Conservation (phyloP, 2,329 filamentous ascomycete species). For the Verticillium albo-atrum region DNA sequence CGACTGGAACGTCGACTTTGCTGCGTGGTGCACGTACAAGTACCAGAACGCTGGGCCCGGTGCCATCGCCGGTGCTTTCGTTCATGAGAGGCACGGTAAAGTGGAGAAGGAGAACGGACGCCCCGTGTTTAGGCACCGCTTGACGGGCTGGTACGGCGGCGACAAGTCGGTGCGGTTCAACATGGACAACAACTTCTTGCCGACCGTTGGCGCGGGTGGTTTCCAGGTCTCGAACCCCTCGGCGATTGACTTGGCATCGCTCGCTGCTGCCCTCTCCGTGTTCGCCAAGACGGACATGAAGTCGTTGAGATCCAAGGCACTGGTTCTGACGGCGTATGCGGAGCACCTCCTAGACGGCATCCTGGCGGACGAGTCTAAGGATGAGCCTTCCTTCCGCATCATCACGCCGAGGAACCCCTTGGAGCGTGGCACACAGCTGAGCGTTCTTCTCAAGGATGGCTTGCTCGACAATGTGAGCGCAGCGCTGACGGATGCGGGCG, state of each 20-base stretch:
- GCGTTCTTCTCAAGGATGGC: constrained; percentile 63
- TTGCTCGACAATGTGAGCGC: constrained; percentile 65
- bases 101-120: constrained; percentile 41
- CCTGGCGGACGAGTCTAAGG: constrained; percentile 20
- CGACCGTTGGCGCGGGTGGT: constrained; percentile 66
- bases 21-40: constrained; percentile 81
- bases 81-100: constrained; percentile 63
- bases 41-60: constrained; percentile 77
- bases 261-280: constrained; percentile 68
- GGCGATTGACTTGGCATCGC: constrained; percentile 70
- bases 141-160: constrained; percentile 75
- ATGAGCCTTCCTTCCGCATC: constrained; percentile 47
- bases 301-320: constrained; percentile 64
- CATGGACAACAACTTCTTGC: constrained; percentile 70
- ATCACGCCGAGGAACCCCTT: constrained; percentile 66
- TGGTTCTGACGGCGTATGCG: constrained; percentile 72
- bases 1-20: constrained; percentile 79
- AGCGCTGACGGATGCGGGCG: constrained; percentile 61
- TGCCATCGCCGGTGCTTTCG: constrained; percentile 66
- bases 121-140: constrained; percentile 50
- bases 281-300: constrained; percentile 69
- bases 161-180: constrained; percentile 63
- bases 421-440: constrained; percentile 75
- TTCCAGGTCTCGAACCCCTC: constrained; percentile 75
- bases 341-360: constrained; percentile 58